These are phyloP conservation scores for Lecanicillium sp. DNA, from an alignment of 2,329 filamentous ascomycete genomes.

Conservation along the genomic window DNA sequence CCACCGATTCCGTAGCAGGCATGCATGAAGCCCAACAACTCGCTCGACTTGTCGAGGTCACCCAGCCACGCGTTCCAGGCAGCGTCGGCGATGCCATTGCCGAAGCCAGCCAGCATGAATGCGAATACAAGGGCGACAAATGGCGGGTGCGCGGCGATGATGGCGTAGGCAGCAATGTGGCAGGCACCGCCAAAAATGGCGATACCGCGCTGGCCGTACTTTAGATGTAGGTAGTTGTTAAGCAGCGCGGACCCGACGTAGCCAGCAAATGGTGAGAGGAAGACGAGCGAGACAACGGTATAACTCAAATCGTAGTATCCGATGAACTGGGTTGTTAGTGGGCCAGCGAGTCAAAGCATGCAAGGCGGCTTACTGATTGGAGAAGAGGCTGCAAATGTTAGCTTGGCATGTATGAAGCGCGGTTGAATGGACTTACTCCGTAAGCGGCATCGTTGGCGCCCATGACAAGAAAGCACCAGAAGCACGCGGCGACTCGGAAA, in stretches of 20 bases:
- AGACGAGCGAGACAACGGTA: constrained; percentile 37
- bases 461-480: constrained; percentile 52
- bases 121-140: constrained; percentile 60
- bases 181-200: constrained; percentile 31
- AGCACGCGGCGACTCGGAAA: constrained; percentile 44
- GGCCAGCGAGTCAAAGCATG: background rate
- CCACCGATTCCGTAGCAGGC: constrained; percentile 64
- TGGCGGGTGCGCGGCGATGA: constrained; percentile 59
- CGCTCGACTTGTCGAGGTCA: constrained; percentile 62
- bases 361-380: constrained; percentile 39
- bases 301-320: constrained; percentile 36
- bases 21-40: constrained; percentile 63
- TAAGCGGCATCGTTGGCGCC: constrained; percentile 55
- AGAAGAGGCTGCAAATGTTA: constrained; percentile 37
- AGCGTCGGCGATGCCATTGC: constrained; percentile 58
- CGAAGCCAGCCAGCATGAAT: constrained; percentile 62
- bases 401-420: background rate
- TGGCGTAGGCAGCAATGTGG: constrained; percentile 59
- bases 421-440: constrained; percentile 37
- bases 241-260: constrained; percentile 36
- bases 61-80: constrained; percentile 54
- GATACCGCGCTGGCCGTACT: constrained; percentile 36
- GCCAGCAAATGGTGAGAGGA: constrained; percentile 36
- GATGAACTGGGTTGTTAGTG: constrained; percentile 18
- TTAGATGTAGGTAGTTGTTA: constrained; percentile 33